Evolutionary conservation across 2,329 filamentous ascomycete genomes (phyloP), one percentile per base, ranked within the genome.

Genomic region (Arthrinium phaeospermum): DNA sequence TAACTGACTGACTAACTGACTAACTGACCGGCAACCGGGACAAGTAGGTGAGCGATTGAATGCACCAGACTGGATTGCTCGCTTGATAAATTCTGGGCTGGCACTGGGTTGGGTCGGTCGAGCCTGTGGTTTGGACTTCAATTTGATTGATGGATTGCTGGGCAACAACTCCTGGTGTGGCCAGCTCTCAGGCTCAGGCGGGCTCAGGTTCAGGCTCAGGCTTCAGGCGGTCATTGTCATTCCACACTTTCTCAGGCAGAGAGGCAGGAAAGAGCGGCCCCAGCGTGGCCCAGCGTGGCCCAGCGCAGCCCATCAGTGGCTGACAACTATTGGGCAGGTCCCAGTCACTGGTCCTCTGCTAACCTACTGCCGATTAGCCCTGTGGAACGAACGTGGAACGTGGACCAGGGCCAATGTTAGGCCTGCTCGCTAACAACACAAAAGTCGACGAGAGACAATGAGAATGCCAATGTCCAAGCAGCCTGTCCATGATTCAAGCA

Each of bases 331-430:
- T 41, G n/a, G 57, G 34, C 22, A 61, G 53, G 51, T 14, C 30
- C 57, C 57, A 64, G 34, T 64, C 10, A 41, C 57, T 41, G 34
- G 57, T 37, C 34, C 30, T 37, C 53, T 64, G 22, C 57, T 64
- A 61, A 61, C 57, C 34, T 64, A 24, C 34, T 64, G 57, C 57
- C 13, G 30, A 41, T 64, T 64, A 64, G 57, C 57, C 57, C 57
- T 41, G 57, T 64, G 57, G 57, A 64, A 64, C 57, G 34, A 64
- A 41, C 57, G 57, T 64, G 57, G 57, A 64, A 64, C 57, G 49
- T 70, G 68, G 68, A 70, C 27, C 46, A 70, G 47, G 34, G 16
- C 53, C 34, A 53, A 53, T 49, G 47, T 69, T 69, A 44, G 68
- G 19, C 68, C 30, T 30, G n/a, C 51, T 57, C 51, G 14, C 53